Base-by-base conservation (phyloP, 2,329 filamentous ascomycete species). In the Curvularia spicifera region DNA sequence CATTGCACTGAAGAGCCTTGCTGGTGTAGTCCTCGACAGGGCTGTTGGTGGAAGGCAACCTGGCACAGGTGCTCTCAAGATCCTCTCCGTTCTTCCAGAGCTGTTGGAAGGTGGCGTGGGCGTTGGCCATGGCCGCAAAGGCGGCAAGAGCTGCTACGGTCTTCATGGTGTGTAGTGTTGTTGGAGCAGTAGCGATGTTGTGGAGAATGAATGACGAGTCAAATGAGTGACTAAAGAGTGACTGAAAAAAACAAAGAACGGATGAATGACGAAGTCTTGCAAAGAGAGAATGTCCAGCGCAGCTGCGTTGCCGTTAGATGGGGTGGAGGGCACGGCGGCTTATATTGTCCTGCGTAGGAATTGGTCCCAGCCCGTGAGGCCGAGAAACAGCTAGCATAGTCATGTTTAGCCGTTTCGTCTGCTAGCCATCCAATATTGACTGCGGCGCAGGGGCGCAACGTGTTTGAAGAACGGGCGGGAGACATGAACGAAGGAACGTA, bases 71-170 rank as follows among this genome's bases (percentile, higher is more conserved):
- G 65, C 65, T 69, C 57, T 69, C 66, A 6, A 71, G 65, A 54
- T 72, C 70, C 53, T 71, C 65, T 46, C 70, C 70, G 47, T 72
- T 71, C 59, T 66, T 69, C 68, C 69, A 71, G 35, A 71, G 63
- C 61, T 72, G 69, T 63, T 72, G 70, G 60, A 61, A 72, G 57
- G 65, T 72, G 31, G 70, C 70, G 56, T 72, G 70, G 55, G 67
- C 67, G 51, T 71, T 68, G 18, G 67, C 66, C 52, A 71, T 57
- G 50, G 68, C 68, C 56, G 65, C 53, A 35, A 72, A 56, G 62
- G 67, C 66, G 59, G 68, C 66, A 55, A 72, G 53, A 57, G 66
- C 53, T 63, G 67, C 68, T 52, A 64, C 56, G 45, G 68, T 65
- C 68, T 71, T 72, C 70, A 72, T 72, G 22, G 15, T 58, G 56